Conservation (phyloP, 2,329 filamentous ascomycete species). For the Monilinia polystroma region DNA sequence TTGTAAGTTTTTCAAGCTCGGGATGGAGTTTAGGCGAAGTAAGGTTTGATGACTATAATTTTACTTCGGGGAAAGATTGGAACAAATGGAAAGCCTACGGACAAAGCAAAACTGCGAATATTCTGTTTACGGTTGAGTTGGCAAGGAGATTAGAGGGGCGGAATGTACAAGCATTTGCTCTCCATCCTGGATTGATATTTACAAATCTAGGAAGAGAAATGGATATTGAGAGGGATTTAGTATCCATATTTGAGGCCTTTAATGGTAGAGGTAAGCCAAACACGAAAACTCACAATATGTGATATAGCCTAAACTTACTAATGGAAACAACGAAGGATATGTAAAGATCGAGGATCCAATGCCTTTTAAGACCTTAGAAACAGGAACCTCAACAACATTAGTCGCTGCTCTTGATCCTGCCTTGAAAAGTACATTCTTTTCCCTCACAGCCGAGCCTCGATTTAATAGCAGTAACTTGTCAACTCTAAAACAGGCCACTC, state of each 20-base stretch:
- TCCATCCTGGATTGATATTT: constrained; percentile 37
- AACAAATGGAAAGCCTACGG: constrained; percentile 42
- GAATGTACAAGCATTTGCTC: constrained; percentile 37
- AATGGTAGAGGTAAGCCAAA: constrained; percentile 1
- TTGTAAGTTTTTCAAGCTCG: constrained; percentile 4
- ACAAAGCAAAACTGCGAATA: constrained; percentile 43
- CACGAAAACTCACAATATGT: background rate
- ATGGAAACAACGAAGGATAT: background rate
- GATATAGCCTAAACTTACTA: background rate
- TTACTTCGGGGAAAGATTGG: constrained; percentile 36
- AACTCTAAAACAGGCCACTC: constrained; percentile 2
- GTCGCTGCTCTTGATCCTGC: constrained; percentile 19
- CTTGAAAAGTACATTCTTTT: constrained; percentile 6
- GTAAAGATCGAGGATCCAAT: background rate
- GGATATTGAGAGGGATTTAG: background rate
- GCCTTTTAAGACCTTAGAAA: background rate
- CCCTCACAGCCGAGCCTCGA: too few species aligned
- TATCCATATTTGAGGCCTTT: background rate
- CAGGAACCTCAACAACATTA: constrained; percentile 16
- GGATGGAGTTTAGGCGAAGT: constrained; percentile 21
- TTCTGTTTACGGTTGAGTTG: constrained; percentile 40
- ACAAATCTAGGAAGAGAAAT: constrained; percentile 6
- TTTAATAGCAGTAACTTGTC: background rate
- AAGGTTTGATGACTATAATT: constrained; percentile 25
- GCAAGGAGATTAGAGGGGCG: constrained; percentile 34